Evolutionary conservation across 2,329 filamentous ascomycete species (phyloP).

Genomic region (Xylaria arbuscula): DNA sequence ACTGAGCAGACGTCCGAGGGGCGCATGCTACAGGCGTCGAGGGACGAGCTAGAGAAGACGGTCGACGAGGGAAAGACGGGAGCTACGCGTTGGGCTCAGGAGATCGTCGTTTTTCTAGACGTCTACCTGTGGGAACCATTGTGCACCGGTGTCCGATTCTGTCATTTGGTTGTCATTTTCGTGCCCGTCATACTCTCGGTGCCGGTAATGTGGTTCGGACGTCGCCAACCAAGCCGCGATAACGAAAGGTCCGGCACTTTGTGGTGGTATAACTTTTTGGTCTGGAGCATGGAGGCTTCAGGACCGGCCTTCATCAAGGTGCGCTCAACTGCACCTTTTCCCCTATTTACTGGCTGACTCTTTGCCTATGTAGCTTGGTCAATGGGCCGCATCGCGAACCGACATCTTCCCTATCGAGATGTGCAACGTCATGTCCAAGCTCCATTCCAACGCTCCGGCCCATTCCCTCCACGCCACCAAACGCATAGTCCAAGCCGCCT

Average conservation of each 20-base stretch:
- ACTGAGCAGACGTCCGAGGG: constrained; percentile 76
- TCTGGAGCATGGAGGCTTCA: constrained; percentile 88
- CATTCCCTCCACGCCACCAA: constrained; percentile 86
- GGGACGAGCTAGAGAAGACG: constrained; percentile 78
- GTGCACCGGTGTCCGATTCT: constrained; percentile 86
- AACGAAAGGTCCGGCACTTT: constrained; percentile 84
- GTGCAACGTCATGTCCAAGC: constrained; percentile 91
- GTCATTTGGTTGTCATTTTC: constrained; percentile 89
- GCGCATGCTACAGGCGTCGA: constrained; percentile 87
- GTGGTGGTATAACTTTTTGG: constrained; percentile 94
- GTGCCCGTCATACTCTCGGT: constrained; percentile 86
- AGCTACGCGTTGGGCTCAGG: constrained; percentile 67
- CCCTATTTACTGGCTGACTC: constrained; percentile 36
- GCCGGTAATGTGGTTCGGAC: constrained; percentile 83
- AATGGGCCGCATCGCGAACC: constrained; percentile 96
- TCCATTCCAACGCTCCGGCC: constrained; percentile 94
- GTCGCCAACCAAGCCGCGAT: constrained; percentile 69
- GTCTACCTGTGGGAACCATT: constrained; percentile 84
- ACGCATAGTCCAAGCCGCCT: constrained; percentile 81
- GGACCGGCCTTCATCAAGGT: constrained; percentile 98
- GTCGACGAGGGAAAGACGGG: constrained; percentile 72
- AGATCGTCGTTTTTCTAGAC: constrained; percentile 75
- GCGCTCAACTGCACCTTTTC: constrained; percentile 36
- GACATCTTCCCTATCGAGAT: constrained; percentile 96
- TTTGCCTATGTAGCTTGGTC: constrained; percentile 74